Conservation (phyloP, 2,329 filamentous ascomycete genomes). For the Sporothrix inflata region DNA sequence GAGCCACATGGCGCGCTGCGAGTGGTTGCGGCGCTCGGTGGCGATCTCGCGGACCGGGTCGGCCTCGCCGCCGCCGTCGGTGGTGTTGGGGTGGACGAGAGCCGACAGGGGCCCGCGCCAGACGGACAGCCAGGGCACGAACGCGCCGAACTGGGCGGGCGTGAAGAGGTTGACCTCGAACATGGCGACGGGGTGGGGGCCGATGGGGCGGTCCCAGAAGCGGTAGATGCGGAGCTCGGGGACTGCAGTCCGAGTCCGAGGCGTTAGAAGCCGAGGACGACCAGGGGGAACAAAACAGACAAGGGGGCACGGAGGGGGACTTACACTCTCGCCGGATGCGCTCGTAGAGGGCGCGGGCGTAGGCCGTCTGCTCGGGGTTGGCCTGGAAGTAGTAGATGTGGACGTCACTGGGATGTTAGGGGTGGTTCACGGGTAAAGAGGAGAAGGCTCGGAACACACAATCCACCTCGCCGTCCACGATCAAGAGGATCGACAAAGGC, state of each 20-base stretch:
- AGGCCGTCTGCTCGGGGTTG: conserved; percentile 64
- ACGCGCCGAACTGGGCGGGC: conserved; percentile 85
- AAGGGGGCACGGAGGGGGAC: conserved; percentile 34
- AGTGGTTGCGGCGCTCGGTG: conserved; percentile 59
- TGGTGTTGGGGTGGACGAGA: conserved; percentile 81
- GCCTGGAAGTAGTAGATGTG: conserved; percentile 81
- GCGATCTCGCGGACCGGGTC: conserved; percentile 37
- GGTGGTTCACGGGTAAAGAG: not conserved
- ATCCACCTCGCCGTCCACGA: conserved; percentile 69
- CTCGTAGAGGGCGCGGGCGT: conserved; percentile 74
- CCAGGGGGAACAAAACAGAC: not conserved
- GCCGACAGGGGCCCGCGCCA: conserved; percentile 79
- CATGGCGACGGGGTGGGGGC: conserved; percentile 83
- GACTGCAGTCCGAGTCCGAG: conserved; percentile 61
- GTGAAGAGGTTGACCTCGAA: conserved; percentile 91
- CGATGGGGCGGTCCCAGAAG: conserved; percentile 76
- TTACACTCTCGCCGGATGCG: conserved; percentile 79
- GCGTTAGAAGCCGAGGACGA: not conserved
- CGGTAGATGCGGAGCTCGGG: conserved; percentile 82
- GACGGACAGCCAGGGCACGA: conserved; percentile 81
- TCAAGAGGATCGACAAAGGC: conserved; percentile 69
- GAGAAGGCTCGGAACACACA: conserved; percentile 52
- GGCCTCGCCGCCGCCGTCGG: conserved; percentile 42
- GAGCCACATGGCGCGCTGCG: conserved; percentile 74
- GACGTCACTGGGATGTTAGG: conserved; percentile 60